A percentile compares a stretch with the other conserved stretches of the same genome.
These are phyloP conservation scores for Apiotrichum akiyoshidainum DNA, from an alignment of 1,284 basidiomycete species.

Conservation along the genomic window DNA sequence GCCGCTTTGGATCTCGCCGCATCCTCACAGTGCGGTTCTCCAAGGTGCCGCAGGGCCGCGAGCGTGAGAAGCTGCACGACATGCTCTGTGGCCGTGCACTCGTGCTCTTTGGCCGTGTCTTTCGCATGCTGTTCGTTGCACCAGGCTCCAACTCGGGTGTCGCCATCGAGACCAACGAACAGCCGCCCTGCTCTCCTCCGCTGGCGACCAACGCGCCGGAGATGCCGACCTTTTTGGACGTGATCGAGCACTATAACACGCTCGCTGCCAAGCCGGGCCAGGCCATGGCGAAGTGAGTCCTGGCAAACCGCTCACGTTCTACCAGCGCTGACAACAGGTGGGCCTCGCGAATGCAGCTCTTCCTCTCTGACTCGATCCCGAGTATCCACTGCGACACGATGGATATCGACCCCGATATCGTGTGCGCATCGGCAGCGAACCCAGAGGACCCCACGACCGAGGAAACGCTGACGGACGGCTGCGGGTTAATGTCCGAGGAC, in stretches of 20 bases:
- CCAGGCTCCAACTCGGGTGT: constrained; percentile 29
- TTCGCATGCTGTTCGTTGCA: constrained; percentile 30
- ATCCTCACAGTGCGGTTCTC: constrained; percentile 30
- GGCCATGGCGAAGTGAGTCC: constrained; percentile 36
- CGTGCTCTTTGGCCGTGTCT: constrained; percentile 33
- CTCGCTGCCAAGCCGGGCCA: constrained; percentile 33
- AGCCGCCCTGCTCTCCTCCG: background rate
- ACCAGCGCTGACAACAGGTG: constrained; percentile 15
- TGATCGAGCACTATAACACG: constrained; percentile 34
- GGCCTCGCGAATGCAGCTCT: constrained; percentile 36
- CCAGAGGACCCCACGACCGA: background rate
- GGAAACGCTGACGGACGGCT: constrained; percentile 37
- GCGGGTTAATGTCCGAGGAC: constrained; percentile 39
- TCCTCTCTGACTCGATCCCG: constrained; percentile 39
- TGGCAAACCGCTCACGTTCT: no score
- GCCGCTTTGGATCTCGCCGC: constrained; percentile 36
- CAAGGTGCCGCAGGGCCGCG: constrained; percentile 1
- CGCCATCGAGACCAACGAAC: constrained; percentile 29
- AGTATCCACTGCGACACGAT: constrained; percentile 12
- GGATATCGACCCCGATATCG: constrained; percentile 27
- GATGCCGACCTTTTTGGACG: constrained; percentile 16
- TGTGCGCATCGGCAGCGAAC: constrained; percentile 25
- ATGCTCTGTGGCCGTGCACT: constrained; percentile 32
- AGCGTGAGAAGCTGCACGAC: constrained; percentile 10
- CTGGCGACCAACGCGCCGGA: background rate